Evolutionary conservation across 352 stramenopile species (phyloP), one percentile per base, ranked within the genome.

Genomic region (Pythium dissotocum): DNA sequence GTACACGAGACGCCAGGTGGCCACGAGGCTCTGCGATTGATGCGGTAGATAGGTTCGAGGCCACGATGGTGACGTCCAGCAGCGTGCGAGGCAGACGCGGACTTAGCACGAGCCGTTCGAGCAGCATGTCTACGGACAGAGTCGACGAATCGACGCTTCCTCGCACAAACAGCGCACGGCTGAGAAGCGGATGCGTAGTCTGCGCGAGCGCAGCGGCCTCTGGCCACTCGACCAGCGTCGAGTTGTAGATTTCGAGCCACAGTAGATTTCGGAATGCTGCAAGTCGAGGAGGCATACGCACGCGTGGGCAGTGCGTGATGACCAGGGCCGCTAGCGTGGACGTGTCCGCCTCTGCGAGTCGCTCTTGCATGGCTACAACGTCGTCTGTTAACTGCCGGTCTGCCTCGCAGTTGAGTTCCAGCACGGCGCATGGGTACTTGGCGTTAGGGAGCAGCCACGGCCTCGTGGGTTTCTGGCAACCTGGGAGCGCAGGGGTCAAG

Each of bases 191-290:
- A 36, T 71, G 48, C n/a, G 48, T 30, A 2, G 30, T 9, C 0
- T 26, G 2, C 0, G 63, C 59, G 24, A 72, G 32, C 26, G 63
- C 59, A 6, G 63, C 59, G 13, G 61, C 36, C 4, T 56, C 52
- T 0, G 32, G 9, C 69, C 69, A 75, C 7, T 57, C 38, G 14
- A 64, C 42, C 3, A 72, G 21, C 7, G 65, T 72, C 18, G 58
- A 69, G 60, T 76, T 76, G 60, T 64, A 67, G 18, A 76, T 55
- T 40, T 76, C 67, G 32, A 72, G 48, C 48, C 55, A 59, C 6
- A 61, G 14, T 26, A 77, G 40, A 36, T 65, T 59, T 8, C 30
- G 28, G 44, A 73, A 73, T 6, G 21, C 12, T 8, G 56, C 38
- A 2, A 77, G 21, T 2, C 14, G 40, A 1, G 44, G 7, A 4